These are phyloP conservation scores for Rhodocollybia butyracea DNA, from an alignment of 768 basidiomycete species.

Conservation along the genomic window DNA sequence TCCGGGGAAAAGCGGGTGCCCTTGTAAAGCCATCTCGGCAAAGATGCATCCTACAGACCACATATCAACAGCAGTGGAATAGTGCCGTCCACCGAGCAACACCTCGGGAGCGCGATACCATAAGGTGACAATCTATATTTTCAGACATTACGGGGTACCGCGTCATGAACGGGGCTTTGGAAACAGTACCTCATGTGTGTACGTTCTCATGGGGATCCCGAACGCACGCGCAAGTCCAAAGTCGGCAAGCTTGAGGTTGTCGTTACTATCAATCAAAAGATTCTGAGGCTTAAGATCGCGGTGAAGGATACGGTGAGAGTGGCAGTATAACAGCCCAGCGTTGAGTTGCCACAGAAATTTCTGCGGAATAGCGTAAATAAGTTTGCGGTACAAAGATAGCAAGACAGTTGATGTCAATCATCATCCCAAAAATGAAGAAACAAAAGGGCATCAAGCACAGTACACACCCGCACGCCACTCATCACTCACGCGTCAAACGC, in stretches of 20 bases:
- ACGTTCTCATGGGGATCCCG: constrained; percentile 98
- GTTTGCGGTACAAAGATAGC: neutral
- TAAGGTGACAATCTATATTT: constrained; percentile 86
- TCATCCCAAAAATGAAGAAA: neutral
- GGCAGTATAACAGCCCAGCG: constrained; percentile 90
- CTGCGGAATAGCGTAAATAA: constrained; percentile 52
- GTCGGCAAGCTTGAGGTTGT: constrained; percentile 94
- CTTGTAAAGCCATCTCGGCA: constrained; percentile 96
- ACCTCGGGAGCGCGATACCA: constrained; percentile 99
- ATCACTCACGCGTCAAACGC: constrained; percentile 24
- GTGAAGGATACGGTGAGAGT: constrained; percentile 94
- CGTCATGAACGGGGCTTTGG: neutral
- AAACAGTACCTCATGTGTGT: constrained; percentile 86
- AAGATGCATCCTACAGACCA: constrained; percentile 99
- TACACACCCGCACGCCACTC: too few relatives aligned
- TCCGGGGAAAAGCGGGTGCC: constrained; percentile 90
- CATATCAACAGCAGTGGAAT: constrained; percentile 98
- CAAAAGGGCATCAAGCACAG: too few relatives aligned
- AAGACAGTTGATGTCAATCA: too few relatives aligned
- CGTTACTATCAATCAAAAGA: constrained; percentile 82
- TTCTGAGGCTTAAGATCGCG: constrained; percentile 97
- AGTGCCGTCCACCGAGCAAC: constrained; percentile 91
- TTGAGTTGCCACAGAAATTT: constrained; percentile 95
- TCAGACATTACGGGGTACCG: neutral
- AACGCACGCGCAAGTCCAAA: constrained; percentile 96